Base-by-base conservation (phyloP, 495 filamentous ascomycete genomes). In the Aspergillus sclerotioniger region DNA sequence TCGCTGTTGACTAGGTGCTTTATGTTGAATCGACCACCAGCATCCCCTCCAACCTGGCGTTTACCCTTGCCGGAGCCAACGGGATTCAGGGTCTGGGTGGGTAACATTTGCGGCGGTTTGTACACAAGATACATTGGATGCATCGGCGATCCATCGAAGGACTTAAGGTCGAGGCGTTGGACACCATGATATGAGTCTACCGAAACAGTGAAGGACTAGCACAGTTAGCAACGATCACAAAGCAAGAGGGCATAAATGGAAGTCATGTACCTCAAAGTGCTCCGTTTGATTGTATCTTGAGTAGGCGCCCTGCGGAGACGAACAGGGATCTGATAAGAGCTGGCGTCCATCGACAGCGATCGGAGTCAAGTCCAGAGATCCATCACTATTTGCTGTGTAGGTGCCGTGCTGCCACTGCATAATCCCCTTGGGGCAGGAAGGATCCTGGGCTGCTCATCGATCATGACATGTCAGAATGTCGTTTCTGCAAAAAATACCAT, bases 351-450 rank as follows among this genome's bases (percentile, higher is more conserved):
- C 89, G 3, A 85, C 82, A 13, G 71, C 76, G 53, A 90, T 84
- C 0, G 90, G 89, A 0, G 68, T 77, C 44, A 91, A 73, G 10
- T 68, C 71, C 29, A 92, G 69, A 8, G 83, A 85, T 32, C 84
- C 82, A 61, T 88, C 82, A 20, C 74, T 64, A 41, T 77, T 74
- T 52, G 82, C 63, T 3, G 67, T 72, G 63, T 82, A 90, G 52
- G 71, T 80, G 31, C 90, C 89, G 66, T 92, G 89, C 64, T 92
- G 89, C 79, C 84, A 92, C 68, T 91, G 89, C 76, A 91, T 82
- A 15, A 91, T 80, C 10, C 83, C 88, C 47, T 76, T 70, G 1
- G 89, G 86, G 66, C 89, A 92, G 49, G 70, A 63, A 13, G 89
- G 89, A 15, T 79, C 73, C 33, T 70, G 65, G 32, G 89, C 88